These are phyloP conservation scores for Didymella pinodella DNA, from an alignment of 2,329 filamentous ascomycete species.

Conservation along the genomic window DNA sequence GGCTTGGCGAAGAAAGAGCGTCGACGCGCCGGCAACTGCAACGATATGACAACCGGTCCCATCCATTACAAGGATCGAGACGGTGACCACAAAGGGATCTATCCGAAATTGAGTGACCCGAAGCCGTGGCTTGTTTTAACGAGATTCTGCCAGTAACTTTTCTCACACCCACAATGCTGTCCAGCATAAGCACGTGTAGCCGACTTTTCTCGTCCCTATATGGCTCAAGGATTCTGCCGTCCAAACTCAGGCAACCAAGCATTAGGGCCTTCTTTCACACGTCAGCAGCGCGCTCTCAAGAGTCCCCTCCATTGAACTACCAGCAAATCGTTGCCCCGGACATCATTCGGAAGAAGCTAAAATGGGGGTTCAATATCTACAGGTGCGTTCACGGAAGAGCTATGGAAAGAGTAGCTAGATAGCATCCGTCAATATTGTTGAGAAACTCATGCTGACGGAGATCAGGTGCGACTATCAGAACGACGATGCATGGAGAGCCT, in stretches of 20 bases:
- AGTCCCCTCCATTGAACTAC: not conserved
- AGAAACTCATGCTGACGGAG: too few relatives aligned
- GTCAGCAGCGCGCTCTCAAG: not conserved
- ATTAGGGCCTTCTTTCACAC: not conserved
- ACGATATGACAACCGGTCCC: not conserved
- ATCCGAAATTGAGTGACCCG: not conserved
- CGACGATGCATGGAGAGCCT: slow-evolving; percentile 2
- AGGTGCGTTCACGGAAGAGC: not conserved
- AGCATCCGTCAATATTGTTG: too few relatives aligned
- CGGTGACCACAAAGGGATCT: not conserved
- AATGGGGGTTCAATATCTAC: slow-evolving; percentile 11
- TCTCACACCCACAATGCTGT: not conserved
- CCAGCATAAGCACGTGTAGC: not conserved
- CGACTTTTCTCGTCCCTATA: not conserved
- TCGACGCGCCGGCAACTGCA: not conserved
- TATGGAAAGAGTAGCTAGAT: too few relatives aligned
- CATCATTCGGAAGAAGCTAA: slow-evolving; percentile 1
- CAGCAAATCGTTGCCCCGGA: slow-evolving; percentile 1
- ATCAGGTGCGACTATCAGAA: not conserved
- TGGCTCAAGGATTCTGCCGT: not conserved
- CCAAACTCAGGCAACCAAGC: not conserved
- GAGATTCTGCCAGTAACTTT: not conserved
- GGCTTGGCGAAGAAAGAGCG: slow-evolving; percentile 15
- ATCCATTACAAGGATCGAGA: too few relatives aligned
- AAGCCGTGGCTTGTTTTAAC: not conserved